Evolutionary conservation across 1,284 basidiomycete genomes (phyloP).

Genomic region (Mrakiaceae sp.): DNA sequence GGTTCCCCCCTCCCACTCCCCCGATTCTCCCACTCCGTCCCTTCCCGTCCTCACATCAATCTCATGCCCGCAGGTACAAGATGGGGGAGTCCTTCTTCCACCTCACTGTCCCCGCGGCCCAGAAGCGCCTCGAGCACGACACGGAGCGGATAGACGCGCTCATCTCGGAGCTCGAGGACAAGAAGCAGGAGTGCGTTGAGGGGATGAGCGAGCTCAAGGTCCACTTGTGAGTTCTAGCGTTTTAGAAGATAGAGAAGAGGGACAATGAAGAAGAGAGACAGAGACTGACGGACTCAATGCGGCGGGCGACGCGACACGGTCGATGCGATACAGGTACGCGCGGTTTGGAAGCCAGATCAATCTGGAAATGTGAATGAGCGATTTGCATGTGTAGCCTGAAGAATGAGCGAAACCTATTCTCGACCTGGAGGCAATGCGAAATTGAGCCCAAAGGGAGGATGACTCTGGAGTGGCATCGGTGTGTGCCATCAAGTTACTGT

Average conservation of each 20-base stretch:
- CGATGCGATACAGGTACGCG: conserved; percentile 47
- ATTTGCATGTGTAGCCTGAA: too few species aligned
- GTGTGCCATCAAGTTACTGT: too few species aligned
- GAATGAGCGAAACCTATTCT: too few species aligned
- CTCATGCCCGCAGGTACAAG: conserved; percentile 52
- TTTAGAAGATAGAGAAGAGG: not conserved
- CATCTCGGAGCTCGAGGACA: conserved; percentile 45
- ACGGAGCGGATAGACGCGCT: conserved; percentile 49
- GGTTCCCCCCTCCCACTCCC: not conserved
- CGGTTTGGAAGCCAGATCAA: conserved; percentile 92
- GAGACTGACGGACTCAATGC: not conserved
- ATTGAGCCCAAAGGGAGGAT: too few species aligned
- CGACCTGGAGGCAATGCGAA: too few species aligned
- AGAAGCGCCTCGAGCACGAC: conserved; percentile 63
- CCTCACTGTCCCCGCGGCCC: conserved; percentile 56
- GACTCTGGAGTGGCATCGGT: too few species aligned
- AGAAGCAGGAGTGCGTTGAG: conserved; percentile 60
- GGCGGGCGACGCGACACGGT: not conserved
- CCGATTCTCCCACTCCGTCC: not conserved
- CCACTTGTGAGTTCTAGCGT: conserved; percentile 38
- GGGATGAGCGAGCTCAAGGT: conserved; percentile 88
- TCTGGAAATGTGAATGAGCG: conserved; percentile 43
- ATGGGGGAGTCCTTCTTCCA: conserved; percentile 83
- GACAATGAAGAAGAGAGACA: not conserved
- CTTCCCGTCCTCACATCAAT: conserved; percentile 4